Evolutionary conservation across 495 filamentous ascomycete genomes (phyloP).

Genomic region (Pseudevernia furfuracea): DNA sequence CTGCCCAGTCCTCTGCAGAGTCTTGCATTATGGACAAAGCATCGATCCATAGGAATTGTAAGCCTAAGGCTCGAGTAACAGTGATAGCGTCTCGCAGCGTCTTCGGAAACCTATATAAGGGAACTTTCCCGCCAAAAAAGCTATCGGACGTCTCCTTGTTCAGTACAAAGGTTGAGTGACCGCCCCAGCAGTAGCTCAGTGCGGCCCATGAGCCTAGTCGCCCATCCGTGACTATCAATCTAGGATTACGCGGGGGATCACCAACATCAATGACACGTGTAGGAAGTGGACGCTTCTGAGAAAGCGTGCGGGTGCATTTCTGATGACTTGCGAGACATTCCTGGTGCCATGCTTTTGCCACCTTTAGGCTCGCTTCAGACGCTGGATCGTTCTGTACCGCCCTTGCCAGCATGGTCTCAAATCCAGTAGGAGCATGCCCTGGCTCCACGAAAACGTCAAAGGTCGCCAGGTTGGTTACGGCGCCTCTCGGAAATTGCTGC

Average conservation of each 20-base stretch:
- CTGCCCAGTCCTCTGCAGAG: not conserved
- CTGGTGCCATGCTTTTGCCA: not conserved
- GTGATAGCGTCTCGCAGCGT: not conserved
- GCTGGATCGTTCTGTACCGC: not conserved
- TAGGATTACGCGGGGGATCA: not conserved
- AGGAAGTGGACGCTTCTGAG: not conserved
- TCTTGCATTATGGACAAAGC: not conserved
- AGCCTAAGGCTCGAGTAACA: not conserved
- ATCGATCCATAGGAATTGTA: not conserved
- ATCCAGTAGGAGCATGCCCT: not conserved
- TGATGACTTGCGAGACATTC: not conserved
- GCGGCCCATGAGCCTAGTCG: not conserved
- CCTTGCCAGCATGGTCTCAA: not conserved
- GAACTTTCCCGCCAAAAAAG: not conserved
- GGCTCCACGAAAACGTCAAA: not conserved
- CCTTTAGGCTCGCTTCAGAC: not conserved
- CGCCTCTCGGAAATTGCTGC: not conserved
- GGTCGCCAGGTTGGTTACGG: not conserved
- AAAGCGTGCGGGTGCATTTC: not conserved
- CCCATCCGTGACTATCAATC: not conserved
- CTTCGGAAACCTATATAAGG: not conserved
- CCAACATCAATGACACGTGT: not conserved
- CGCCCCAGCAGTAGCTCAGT: not conserved
- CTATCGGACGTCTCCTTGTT: not conserved
- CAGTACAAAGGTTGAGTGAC: not conserved